Evolutionary conservation across 2,329 filamentous ascomycete genomes (phyloP).

Genomic region (Penicillium sp.): DNA sequence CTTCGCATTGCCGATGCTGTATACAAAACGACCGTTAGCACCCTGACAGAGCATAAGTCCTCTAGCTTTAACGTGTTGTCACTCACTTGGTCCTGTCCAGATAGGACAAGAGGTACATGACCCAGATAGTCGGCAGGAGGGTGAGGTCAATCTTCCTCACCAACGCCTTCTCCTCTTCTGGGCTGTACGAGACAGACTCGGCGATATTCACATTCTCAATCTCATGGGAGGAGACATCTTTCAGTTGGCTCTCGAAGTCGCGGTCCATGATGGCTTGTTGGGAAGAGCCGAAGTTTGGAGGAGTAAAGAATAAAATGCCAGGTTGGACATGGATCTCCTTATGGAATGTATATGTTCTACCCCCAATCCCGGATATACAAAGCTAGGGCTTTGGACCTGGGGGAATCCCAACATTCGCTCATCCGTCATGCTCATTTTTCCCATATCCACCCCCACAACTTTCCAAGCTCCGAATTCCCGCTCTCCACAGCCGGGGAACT

Average conservation of each 20-base stretch:
- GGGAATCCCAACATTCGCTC: not conserved
- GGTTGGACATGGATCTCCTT: not conserved
- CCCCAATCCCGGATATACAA: not conserved
- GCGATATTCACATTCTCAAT: conserved; percentile 16
- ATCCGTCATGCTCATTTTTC: not conserved
- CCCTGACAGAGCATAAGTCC: not conserved
- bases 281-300: not conserved
- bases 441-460: not conserved
- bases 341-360: not conserved
- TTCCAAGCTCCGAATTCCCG: not conserved
- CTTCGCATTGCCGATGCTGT: conserved; percentile 26
- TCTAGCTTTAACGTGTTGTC: not conserved
- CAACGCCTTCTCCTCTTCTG: conserved; percentile 42
- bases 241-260: not conserved
- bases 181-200: conserved; percentile 6
- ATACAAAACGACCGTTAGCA: not conserved
- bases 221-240: conserved; percentile 13
- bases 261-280: conserved; percentile 1
- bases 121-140: conserved; percentile 48
- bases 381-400: not conserved
- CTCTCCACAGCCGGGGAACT: not conserved
- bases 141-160: conserved; percentile 46
- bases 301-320: not conserved
- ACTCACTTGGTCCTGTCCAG: conserved; percentile 33
- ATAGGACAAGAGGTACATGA: conserved; percentile 51